Evolutionary conservation across 305 asterid genomes (phyloP).

Genomic region (Ajuga reptans): DNA sequence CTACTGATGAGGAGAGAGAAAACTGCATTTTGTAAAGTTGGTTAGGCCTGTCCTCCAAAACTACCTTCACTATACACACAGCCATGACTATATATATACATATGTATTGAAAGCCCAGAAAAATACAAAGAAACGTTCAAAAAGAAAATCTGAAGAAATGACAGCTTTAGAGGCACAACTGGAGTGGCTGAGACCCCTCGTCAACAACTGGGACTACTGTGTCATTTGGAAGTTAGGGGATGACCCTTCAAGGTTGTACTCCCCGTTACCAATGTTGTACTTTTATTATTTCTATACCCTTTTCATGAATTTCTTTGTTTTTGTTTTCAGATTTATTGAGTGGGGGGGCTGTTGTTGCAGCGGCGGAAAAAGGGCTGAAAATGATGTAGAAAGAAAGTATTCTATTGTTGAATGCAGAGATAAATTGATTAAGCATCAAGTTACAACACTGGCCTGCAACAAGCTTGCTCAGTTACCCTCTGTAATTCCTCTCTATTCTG

Average conservation of each 20-base stretch:
- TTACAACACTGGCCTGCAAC: conserved; percentile 48
- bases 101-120: conserved; percentile 10
- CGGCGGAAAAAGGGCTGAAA: conserved; percentile 32
- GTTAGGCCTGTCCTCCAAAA: conserved; percentile 19
- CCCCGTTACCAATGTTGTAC: neutral
- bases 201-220: conserved; percentile 66
- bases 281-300: too few relatives aligned
- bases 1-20: conserved; percentile 26
- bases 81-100: neutral
- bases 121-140: conserved; percentile 39
- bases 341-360: conserved; percentile 80
- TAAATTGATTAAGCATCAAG: conserved; percentile 37
- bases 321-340: conserved; percentile 53
- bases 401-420: conserved; percentile 47
- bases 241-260: conserved; percentile 70
- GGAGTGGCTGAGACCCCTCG: conserved; percentile 56
- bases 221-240: conserved; percentile 78
- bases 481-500: conserved; percentile 60
- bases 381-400: conserved; percentile 10
- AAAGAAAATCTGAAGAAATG: conserved; percentile 23
- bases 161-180: conserved; percentile 37
- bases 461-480: conserved; percentile 53
- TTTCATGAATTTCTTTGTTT: too few relatives aligned
- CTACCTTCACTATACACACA: too few relatives aligned
- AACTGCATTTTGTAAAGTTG: conserved; percentile 17